Base-by-base conservation (phyloP, 768 basidiomycete genomes). In the Russula virescens region DNA sequence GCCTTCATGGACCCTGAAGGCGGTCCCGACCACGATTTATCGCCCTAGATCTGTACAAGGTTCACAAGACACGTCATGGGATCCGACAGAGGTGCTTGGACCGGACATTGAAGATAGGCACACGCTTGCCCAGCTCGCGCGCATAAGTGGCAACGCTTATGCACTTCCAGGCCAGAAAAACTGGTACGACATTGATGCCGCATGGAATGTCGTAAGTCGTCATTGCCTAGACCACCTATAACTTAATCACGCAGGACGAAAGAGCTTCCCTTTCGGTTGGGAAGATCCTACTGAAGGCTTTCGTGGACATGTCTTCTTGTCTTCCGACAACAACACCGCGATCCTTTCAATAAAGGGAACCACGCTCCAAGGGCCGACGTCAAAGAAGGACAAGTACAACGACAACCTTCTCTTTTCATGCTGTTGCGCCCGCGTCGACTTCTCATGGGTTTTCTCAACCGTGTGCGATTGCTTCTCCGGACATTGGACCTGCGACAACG, bases 331-430 rank as follows among this genome's bases (percentile, higher is more conserved):
- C 71, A 80, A 84, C 11, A 95, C 91, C 0, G 80, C 93, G 62
- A 81, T 98, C 11, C 80, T 98, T 34, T 83, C 92, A 48, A 91
- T 98, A 74, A 98, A 98, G 70, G 87, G 88, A 45, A 98, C 95
- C 0, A 92, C 91, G 0, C 73, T 94, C 0, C 81, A 83, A 65
- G 94, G 94, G 2, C 85, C 88, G 16, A 96, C 96, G 14, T 89
- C 90, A 55, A 89, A 84, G 77, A 85, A 88, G 69, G 96, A 98
- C 75, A 95, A 93, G 75, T 87, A 87, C 71, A 98, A 98, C 73
- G 95, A 97, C 74, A 92, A 92, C 68, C 69, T 91, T 73, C 73
- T 92, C 19, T 92, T 91, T 70, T 90, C 94, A 0, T 98, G 96
- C 75, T 98, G 96, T 71, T 98, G 96, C 69, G 95, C 94, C 18